Evolutionary conservation across 257 asterid species (phyloP).

Genomic region (Scutellaria galericulata): DNA sequence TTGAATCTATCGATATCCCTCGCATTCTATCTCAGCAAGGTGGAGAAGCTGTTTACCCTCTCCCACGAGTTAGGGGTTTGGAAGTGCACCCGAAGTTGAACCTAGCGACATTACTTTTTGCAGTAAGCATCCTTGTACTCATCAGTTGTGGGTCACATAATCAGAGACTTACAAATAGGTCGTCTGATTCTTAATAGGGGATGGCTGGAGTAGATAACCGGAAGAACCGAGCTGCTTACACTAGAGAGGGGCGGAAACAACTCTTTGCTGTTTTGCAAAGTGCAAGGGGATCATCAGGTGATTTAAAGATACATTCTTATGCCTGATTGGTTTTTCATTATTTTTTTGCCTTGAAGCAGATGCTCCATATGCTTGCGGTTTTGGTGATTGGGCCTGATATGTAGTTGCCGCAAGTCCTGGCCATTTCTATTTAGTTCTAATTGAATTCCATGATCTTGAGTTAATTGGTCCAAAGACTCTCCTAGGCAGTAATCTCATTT

Average conservation of each 20-base stretch:
- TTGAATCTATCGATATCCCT: constrained; percentile 94
- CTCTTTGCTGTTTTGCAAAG: constrained; percentile 97
- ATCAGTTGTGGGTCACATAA: constrained; percentile 25
- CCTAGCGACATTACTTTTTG: constrained; percentile 83
- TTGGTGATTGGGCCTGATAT: constrained; percentile 31
- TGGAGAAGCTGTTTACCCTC: constrained; percentile 97
- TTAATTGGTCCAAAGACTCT: constrained; percentile 11
- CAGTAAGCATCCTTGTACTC: constrained; percentile 56
- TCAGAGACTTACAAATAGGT: constrained; percentile 29
- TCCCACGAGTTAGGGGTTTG: constrained; percentile 85
- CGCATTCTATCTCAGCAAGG: constrained; percentile 99
- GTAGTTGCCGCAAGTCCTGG: constrained; percentile 18
- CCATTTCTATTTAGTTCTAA: constrained; percentile 6
- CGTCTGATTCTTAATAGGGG: constrained; percentile 58
- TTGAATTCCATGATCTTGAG: constrained; percentile 15
- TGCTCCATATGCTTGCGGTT: constrained; percentile 17
- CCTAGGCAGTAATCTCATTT: constrained; percentile 15
- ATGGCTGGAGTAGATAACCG: constrained; percentile 78
- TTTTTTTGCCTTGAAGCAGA: constrained; percentile 28
- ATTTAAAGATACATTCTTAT: constrained; percentile 32
- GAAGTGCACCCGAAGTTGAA: constrained; percentile 95
- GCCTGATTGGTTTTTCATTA: constrained; percentile 24
- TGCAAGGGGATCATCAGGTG: constrained; percentile 99
- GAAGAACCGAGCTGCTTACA: constrained; percentile 84
- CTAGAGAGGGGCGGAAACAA: constrained; percentile 96